Evolutionary conservation across 345 rosid genomes (phyloP).

Genomic region (Brassica carinata): DNA sequence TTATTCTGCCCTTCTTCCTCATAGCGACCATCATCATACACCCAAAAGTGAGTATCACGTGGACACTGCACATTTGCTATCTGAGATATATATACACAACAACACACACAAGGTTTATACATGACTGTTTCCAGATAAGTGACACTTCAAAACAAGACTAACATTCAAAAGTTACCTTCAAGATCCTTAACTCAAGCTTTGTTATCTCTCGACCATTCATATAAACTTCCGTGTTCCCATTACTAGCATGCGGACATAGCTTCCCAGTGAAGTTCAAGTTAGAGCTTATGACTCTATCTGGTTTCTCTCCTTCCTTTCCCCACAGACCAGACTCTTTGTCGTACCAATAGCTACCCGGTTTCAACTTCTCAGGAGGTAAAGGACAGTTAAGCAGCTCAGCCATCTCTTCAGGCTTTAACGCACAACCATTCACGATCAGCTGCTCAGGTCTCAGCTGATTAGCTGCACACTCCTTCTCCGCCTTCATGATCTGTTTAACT

Average conservation of each 20-base stretch:
- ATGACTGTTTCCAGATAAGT: neutral
- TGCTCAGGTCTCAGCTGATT: slow-evolving; percentile 97
- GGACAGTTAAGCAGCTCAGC: slow-evolving; percentile 73
- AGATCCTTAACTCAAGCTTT: slow-evolving; percentile 74
- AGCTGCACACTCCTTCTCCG: slow-evolving; percentile 91
- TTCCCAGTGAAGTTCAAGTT: slow-evolving; percentile 87
- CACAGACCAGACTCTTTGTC: slow-evolving; percentile 97
- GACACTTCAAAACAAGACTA: neutral
- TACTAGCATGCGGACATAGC: slow-evolving; percentile 73
- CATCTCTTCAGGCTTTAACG: slow-evolving; percentile 91
- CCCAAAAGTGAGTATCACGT: slow-evolving; percentile 88
- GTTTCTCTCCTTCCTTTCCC: slow-evolving; percentile 99
- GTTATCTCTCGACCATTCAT: slow-evolving; percentile 95
- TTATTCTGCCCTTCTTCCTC: slow-evolving; percentile 97
- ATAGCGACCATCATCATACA: slow-evolving; percentile 88
- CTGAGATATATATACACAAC: slow-evolving; percentile 48
- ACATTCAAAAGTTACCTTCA: slow-evolving; percentile 54
- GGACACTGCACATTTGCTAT: slow-evolving; percentile 85
- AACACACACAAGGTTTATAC: neutral
- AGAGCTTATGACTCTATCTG: slow-evolving; percentile 78
- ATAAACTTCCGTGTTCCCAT: slow-evolving; percentile 86
- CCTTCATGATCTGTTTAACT: slow-evolving; percentile 97
- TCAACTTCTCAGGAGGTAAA: slow-evolving; percentile 81
- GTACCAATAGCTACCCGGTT: slow-evolving; percentile 96
- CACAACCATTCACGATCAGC: slow-evolving; percentile 76